phyloP scores from a whole-genome alignment of 176 grass and related monocot species.

The Juncus inflexus region DNA sequence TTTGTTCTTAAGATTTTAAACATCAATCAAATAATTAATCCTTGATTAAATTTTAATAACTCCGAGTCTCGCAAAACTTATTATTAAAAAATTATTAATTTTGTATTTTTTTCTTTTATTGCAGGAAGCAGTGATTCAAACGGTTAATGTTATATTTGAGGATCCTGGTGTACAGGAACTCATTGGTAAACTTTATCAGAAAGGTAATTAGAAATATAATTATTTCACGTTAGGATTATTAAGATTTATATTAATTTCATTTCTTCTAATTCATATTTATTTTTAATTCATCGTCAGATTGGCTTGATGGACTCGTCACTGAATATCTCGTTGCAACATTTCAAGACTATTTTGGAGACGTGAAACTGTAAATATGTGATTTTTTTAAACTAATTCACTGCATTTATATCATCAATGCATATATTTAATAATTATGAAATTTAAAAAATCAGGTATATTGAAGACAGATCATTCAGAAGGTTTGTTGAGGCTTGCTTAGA shows the following conservation, averaged over 20 bases:
- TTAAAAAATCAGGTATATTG: slow-evolving; percentile 61
- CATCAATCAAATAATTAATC: slow-evolving; percentile 1
- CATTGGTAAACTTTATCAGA: slow-evolving; percentile 86
- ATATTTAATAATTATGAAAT: slow-evolving; percentile 14
- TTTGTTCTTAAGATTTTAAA: slow-evolving; percentile 37
- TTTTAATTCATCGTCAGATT: slow-evolving; percentile 52
- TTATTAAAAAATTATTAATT: not conserved
- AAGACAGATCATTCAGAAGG: slow-evolving; percentile 95
- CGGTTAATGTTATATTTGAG: slow-evolving; percentile 89
- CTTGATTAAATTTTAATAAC: too few relatives aligned
- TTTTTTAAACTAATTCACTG: slow-evolving; percentile 4
- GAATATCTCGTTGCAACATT: slow-evolving; percentile 91
- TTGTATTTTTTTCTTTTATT: slow-evolving; percentile 26
- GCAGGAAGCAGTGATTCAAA: slow-evolving; percentile 89
- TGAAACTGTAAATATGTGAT: slow-evolving; percentile 70
- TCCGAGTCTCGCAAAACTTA: not conserved
- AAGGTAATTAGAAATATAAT: slow-evolving; percentile 44
- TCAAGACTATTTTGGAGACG: slow-evolving; percentile 92
- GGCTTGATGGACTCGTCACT: slow-evolving; percentile 73
- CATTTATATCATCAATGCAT: not conserved
- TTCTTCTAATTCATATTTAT: slow-evolving; percentile 7
- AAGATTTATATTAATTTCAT: not conserved
- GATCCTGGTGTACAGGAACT: slow-evolving; percentile 95
- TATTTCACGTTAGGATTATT: not conserved
- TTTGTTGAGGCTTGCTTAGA: slow-evolving; percentile 96